These are phyloP conservation scores for Suhomyces coccinellae DNA, from an alignment of 1,139 yeast genomes.

Conservation along the genomic window DNA sequence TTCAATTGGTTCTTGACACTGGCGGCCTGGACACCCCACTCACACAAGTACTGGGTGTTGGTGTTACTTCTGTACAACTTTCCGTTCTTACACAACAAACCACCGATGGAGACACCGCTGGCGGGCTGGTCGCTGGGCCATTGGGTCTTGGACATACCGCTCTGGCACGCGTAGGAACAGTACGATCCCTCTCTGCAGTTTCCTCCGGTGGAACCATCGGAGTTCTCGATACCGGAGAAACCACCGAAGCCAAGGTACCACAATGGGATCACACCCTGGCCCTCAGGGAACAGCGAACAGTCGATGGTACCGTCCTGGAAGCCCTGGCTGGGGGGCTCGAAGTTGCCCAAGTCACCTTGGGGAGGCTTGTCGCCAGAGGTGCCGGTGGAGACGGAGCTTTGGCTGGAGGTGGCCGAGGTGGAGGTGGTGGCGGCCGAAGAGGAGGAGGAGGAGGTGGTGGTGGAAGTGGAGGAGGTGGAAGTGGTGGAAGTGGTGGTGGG, in stretches of 20 bases:
- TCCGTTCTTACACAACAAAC: constrained; percentile 77
- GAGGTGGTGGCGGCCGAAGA: constrained; percentile 27
- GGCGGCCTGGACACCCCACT: constrained; percentile 76
- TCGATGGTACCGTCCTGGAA: constrained; percentile 80
- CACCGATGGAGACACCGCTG: constrained; percentile 89
- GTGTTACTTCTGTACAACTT: constrained; percentile 76
- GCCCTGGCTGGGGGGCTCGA: constrained; percentile 50
- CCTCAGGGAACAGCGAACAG: constrained; percentile 82
- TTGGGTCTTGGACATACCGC: constrained; percentile 97
- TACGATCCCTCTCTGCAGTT: constrained; percentile 81
- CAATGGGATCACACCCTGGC: constrained; percentile 85
- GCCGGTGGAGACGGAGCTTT: constrained; percentile 18
- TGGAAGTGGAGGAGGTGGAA: constrained; percentile 12
- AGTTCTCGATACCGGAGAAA: constrained; percentile 77
- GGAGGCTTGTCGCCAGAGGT: constrained; percentile 7
- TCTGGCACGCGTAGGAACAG: constrained; percentile 95
- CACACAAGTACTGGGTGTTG: constrained; percentile 66
- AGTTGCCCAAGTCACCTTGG: constrained; percentile 58
- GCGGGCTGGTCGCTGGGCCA: constrained; percentile 89
- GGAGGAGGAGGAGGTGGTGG: constrained; percentile 19
- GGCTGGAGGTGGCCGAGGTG: constrained; percentile 11
- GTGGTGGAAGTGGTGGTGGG: constrained; percentile 5
- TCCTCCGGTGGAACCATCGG: constrained; percentile 63
- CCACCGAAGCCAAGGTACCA: constrained; percentile 86
- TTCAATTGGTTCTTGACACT: constrained; percentile 63